phyloP scores from a whole-genome alignment of 2,329 filamentous ascomycete species.

The Fusarium poae region DNA sequence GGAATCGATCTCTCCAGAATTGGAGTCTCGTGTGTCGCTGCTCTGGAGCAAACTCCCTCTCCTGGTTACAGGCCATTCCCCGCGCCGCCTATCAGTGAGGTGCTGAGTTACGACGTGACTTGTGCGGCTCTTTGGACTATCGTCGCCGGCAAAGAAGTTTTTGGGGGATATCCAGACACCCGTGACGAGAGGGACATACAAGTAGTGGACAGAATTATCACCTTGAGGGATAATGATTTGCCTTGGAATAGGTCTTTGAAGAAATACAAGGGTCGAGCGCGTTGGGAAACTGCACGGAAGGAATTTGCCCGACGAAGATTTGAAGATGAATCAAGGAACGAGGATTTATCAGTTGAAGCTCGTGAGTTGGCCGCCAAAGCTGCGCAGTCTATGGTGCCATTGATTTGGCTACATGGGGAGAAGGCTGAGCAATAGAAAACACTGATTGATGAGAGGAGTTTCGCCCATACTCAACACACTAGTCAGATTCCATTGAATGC shows the following conservation, averaged over 20 bases:
- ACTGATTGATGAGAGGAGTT: background rate
- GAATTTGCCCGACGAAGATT: constrained; percentile 12
- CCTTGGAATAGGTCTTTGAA: constrained; percentile 17
- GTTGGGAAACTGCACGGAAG: constrained; percentile 20
- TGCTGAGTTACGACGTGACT: background rate
- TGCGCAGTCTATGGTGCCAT: background rate
- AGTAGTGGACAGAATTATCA: background rate
- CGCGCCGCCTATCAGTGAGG: background rate
- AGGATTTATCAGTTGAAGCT: rapidly evolving
- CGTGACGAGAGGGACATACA: constrained; percentile 17
- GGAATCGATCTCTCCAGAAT: background rate
- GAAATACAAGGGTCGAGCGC: constrained; percentile 1
- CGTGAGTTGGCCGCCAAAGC: background rate
- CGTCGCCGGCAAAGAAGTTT: background rate
- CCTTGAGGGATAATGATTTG: background rate
- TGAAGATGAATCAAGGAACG: constrained; percentile 8
- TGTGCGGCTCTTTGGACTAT: constrained; percentile 2
- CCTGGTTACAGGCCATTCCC: background rate
- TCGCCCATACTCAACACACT: rapidly evolving
- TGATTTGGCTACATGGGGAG: background rate
- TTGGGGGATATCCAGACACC: background rate
- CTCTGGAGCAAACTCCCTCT: background rate
- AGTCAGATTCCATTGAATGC: rapidly evolving
- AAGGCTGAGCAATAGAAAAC: background rate
- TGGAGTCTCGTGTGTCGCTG: rapidly evolving